Base-by-base conservation (phyloP, 495 filamentous ascomycete genomes). In the Aspergillus bridgeri region DNA sequence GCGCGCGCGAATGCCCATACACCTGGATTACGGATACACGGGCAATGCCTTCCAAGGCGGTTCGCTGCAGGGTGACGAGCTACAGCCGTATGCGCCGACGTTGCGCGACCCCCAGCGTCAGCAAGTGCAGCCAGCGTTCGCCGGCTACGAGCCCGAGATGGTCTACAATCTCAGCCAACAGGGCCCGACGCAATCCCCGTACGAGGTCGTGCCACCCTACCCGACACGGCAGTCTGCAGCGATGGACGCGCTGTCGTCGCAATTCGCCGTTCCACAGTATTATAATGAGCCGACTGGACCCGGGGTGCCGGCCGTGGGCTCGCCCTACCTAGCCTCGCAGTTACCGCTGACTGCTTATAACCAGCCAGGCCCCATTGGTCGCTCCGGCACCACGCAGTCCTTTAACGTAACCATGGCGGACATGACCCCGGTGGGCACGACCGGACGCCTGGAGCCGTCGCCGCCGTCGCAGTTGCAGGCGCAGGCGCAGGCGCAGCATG, bases 111-210 rank as follows among this genome's bases (percentile, higher is more conserved):
- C 69, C 25, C 69, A 69, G 51, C 62, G 66, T 42, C 65, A 56
- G 47, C 63, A 48, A 45, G 42, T 56, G 44, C 61, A 64, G 58
- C 64, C 61, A 54, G 54, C 67, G 33, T 83, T 82, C 57, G 65
- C 77, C 27, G 75, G 79, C 45, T 89, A 89, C 61, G 78, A 80
- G 48, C 76, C 85, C 56, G 81, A 83, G 51, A 83, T 94, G 71
- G 85, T 94, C 76, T 96, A 96, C 77, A 86, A 85, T 75, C 85
- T 92, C 56, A 78, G 81, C 71, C 86, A 89, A 74, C 81, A 86
- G 63, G 78, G 79, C 63, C 75, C 86, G 63, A 76, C 84, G 70
- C 84, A 79, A 66, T 78, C 81, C 58, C 82, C 86, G 60, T 96
- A 96, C 76, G 88, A 91, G 71, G 77, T 86, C 61, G 83, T 86